Base-by-base conservation (phyloP, 2,329 filamentous ascomycete species). In the Colletotrichum eleusines region DNA sequence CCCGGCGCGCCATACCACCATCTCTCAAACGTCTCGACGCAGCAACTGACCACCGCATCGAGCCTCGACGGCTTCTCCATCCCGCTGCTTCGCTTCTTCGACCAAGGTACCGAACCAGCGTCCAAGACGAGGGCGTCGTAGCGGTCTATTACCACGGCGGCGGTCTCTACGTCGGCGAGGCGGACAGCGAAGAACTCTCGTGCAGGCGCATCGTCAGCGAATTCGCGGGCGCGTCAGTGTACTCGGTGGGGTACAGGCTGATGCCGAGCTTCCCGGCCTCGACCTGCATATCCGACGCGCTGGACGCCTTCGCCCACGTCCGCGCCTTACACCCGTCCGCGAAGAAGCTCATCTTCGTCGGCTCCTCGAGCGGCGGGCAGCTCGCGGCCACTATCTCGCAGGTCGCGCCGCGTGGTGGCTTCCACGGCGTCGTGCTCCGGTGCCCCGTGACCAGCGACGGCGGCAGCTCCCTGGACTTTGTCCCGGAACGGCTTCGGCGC, bases 101-200 rank as follows among this genome's bases (percentile, higher is more conserved):
- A 61, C 42, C 14, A 38, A 3, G 28, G 35, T 8, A 14, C 14
- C 14, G 54, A 26, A 8, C 12, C 33, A 14, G 23, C 23, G 3
- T 2, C 26, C 35, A 9, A 18, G 55, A 69, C 0, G 72, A 75
- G 0, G 74, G 77, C 7, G 70, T 76, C 5, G 72, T 82, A 8
- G 75, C 84, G 14, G 73, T 86, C 23, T 86, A 86, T 75, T 84
- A 83, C 73, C 85, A 87, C 72, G 85, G 85, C 12, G 85, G 85
- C 18, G 84, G 83, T 0, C 76, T 87, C 2, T 76, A 76, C 35
- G 82, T 86, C 40, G 85, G 85, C 14, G 83, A 85, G 63, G 81
- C 83, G 2, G 83, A 86, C 71, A 85, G 81, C 70, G 85, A 87
- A 74, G 84, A 87, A 57, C 76, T 86, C 1, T 81, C 83, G 2